Evolutionary conservation across 2,329 filamentous ascomycete genomes (phyloP), one percentile per base, ranked within the genome.

Genomic region (Biscogniauxia mediterranea): DNA sequence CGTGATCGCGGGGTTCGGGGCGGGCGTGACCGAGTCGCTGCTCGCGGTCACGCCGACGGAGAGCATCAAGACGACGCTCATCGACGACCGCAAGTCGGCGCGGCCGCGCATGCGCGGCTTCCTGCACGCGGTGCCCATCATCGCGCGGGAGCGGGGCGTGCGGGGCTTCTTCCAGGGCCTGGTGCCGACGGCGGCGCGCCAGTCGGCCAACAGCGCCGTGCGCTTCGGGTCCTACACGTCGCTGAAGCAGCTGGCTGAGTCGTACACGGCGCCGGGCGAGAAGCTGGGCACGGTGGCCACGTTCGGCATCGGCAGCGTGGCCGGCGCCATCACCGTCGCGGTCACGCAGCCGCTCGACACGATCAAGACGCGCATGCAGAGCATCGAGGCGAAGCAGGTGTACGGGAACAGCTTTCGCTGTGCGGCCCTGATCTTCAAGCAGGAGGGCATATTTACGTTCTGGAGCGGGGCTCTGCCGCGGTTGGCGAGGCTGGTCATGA

Each of bases 341-440:
- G 87, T 86, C 28, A 89, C 86, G 57, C 86, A 89, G 74, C 86
- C 86, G 20, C 80, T 99, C 52, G 95, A 99, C 76, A 98, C 94
- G 0, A 85, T 99, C 75, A 99, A 99, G 85, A 99, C 95, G 67
- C 79, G 92, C 64, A 99, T 99, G 95, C 95, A 99, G 84, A 96
- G 92, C 68, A 89, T 97, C 63, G 92, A 97, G 76, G 92, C 94
- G 38, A 85, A 85, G 64, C 81, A 79, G 52, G 79, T 89, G 63
- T 99, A 99, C 74, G 93, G 90, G 73, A 97, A 96, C 78, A 95
- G 89, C 69, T 84, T 96, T 67, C 85, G 88, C 54, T 99, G 95
- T 75, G 93, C 90, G 0, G 82, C 85, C 11, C 83, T 89, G 71
- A 96, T 99, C 67, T 90, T 95, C 75, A 91, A 87, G 77, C 88